Conservation (phyloP, 148 eudicot species). For the Chenopodium quinoa region DNA sequence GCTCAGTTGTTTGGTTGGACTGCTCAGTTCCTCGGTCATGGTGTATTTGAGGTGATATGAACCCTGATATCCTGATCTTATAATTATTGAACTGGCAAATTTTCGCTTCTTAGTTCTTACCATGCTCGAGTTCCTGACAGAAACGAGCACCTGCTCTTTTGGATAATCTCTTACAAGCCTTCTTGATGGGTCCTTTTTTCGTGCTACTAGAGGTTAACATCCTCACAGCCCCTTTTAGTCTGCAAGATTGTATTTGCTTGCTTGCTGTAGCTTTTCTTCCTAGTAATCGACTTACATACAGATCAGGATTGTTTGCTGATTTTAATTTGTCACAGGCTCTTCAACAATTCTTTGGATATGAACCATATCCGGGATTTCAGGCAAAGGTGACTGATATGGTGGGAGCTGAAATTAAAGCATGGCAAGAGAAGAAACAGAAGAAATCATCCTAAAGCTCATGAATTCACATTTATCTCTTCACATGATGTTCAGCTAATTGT, state of each 20-base stretch:
- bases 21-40: slow-evolving; percentile 89
- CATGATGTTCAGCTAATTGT: not conserved
- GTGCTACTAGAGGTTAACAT: slow-evolving; percentile 76
- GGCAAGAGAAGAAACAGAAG: slow-evolving; percentile 69
- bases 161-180: slow-evolving; percentile 74
- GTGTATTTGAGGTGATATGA: slow-evolving; percentile 73
- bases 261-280: not conserved
- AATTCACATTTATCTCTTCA: not conserved
- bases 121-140: slow-evolving; percentile 32
- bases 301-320: not conserved
- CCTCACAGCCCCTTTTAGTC: not conserved
- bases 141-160: slow-evolving; percentile 80
- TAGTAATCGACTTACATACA: not conserved
- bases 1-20: slow-evolving; percentile 85
- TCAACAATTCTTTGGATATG: slow-evolving; percentile 53
- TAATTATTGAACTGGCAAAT: not conserved
- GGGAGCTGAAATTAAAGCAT: slow-evolving; percentile 57
- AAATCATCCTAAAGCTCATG: slow-evolving; percentile 40
- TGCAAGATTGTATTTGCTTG: too few species aligned
- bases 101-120: slow-evolving; percentile 13
- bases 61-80: not conserved
- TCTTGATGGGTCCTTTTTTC: slow-evolving; percentile 85
- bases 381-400: slow-evolving; percentile 54
- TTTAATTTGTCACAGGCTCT: slow-evolving; percentile 48
- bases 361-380: slow-evolving; percentile 81